Conservation (phyloP, 108 stramenopile species). For the Skeletonema marinoi region DNA sequence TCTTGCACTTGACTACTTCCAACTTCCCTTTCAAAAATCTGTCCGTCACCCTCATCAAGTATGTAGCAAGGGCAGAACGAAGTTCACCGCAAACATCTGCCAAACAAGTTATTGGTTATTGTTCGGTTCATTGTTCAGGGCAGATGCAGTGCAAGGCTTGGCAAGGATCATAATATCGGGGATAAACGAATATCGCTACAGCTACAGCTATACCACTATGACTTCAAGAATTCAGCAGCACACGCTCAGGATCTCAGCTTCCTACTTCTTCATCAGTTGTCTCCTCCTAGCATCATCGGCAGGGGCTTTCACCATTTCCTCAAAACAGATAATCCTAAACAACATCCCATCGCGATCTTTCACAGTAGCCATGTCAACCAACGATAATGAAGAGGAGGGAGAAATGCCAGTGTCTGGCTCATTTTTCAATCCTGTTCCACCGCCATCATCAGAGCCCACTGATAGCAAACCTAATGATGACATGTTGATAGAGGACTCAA, state of each 20-base stretch:
- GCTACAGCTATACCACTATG: not conserved
- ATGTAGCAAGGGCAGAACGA: constrained; percentile 6
- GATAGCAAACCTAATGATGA: not conserved
- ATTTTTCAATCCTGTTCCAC: constrained; percentile 50
- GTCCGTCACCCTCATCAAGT: too few species aligned
- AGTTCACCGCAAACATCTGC: not conserved
- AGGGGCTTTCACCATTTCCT: not conserved
- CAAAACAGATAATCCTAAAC: not conserved
- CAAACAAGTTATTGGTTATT: too few species aligned
- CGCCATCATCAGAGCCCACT: constrained; percentile 11
- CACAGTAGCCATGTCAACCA: constrained; percentile 13
- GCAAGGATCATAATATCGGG: too few species aligned
- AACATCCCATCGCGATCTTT: not conserved
- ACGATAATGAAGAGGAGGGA: constrained; percentile 21
- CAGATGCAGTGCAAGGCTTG: too few species aligned
- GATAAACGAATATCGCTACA: not conserved
- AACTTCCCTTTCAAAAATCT: too few species aligned
- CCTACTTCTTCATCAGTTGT: not conserved
- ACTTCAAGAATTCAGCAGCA: not conserved
- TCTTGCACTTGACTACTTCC: too few species aligned
- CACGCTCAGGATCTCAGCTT: not conserved
- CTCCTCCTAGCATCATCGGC: not conserved
- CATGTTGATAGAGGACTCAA: not conserved
- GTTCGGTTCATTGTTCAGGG: too few species aligned
- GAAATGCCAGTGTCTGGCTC: constrained; percentile 37